phyloP scores from a whole-genome alignment of 495 filamentous ascomycete genomes.

The Neurospora tetrasperma region DNA sequence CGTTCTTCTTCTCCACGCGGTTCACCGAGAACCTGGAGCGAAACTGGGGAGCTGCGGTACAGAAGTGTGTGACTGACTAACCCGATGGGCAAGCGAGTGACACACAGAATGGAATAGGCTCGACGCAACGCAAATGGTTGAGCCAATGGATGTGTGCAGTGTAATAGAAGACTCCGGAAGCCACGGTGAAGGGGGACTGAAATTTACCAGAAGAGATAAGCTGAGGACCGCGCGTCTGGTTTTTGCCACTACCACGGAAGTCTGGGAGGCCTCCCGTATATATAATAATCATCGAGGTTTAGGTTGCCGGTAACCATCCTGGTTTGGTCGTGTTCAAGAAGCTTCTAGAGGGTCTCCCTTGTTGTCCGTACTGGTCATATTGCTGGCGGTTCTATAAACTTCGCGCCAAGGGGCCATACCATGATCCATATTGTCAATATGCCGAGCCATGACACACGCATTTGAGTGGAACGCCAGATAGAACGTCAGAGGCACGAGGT shows the following conservation, averaged over 20 bases:
- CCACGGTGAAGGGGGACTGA: not conserved
- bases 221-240: not conserved
- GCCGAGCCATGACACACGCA: not conserved
- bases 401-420: not conserved
- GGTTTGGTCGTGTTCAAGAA: not conserved
- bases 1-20: not conserved
- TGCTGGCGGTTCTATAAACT: not conserved
- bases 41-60: not conserved
- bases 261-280: not conserved
- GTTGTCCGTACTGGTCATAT: not conserved
- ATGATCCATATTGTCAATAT: not conserved
- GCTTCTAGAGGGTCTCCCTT: not conserved
- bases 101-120: not conserved
- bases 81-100: not conserved
- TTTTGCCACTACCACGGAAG: not conserved
- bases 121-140: not conserved
- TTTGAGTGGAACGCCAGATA: not conserved
- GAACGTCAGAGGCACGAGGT: not conserved
- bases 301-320: not conserved
- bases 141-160: not conserved
- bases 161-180: not conserved
- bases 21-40: not conserved
- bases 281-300: not conserved
- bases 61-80: not conserved
- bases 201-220: not conserved